Percentiles rank a stretch among this genome's conserved stretches.
Conservation (phyloP, 495 filamentous ascomycete species). For the Penicillium canescens region DNA sequence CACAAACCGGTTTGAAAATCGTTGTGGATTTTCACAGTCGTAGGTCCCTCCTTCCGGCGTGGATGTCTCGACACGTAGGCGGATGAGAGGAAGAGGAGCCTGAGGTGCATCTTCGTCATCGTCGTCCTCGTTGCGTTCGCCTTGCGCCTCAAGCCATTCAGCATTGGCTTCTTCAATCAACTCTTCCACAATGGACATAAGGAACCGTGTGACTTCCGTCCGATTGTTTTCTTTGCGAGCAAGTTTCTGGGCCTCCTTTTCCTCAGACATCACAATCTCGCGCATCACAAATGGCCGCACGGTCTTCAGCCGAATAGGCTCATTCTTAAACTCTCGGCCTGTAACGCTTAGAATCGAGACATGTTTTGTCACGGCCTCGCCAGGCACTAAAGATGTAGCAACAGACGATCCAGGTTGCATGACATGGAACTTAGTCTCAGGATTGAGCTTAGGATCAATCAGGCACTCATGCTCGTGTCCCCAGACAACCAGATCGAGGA, state of each 20-base stretch:
- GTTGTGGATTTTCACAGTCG: constrained; percentile 92
- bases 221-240: constrained; percentile 81
- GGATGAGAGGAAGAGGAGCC: constrained; percentile 76
- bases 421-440: constrained; percentile 87
- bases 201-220: constrained; percentile 70
- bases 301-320: constrained; percentile 80
- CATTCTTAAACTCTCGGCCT: constrained; percentile 77
- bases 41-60: constrained; percentile 84
- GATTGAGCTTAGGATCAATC: constrained; percentile 78
- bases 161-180: constrained; percentile 82
- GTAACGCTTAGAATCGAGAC: constrained; percentile 83
- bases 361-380: constrained; percentile 90
- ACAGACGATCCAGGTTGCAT: constrained; percentile 98
- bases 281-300: constrained; percentile 88
- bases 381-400: constrained; percentile 85
- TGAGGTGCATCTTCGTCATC: constrained; percentile 51
- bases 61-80: constrained; percentile 87
- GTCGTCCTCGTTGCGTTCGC: constrained; percentile 50
- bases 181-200: constrained; percentile 76
- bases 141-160: constrained; percentile 75
- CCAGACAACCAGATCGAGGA: constrained; percentile 91
- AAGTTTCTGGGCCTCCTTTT: constrained; percentile 73
- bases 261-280: constrained; percentile 76
- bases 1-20: constrained; percentile 92
- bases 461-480: constrained; percentile 97